These are phyloP conservation scores for Hanseniaspora valbyensis DNA, from an alignment of 805 yeast genomes.

Conservation along the genomic window DNA sequence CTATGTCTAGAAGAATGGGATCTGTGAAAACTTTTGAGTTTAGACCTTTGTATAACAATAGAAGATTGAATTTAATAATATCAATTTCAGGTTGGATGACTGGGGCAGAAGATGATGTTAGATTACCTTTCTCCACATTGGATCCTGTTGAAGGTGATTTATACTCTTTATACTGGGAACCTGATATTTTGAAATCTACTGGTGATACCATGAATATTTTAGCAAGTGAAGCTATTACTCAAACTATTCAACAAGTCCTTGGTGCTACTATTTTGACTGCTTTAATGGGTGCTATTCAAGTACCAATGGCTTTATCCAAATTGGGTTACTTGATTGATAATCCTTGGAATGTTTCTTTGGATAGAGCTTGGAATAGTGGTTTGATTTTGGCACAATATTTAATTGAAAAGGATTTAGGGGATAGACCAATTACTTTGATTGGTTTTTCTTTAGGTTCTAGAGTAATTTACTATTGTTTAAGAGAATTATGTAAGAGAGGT, in stretches of 20 bases:
- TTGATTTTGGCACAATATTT: slow-evolving; percentile 81
- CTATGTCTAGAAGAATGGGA: slow-evolving; percentile 80
- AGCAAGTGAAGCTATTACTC: slow-evolving; percentile 86
- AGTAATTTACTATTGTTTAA: slow-evolving; percentile 76
- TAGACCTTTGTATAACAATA: slow-evolving; percentile 82
- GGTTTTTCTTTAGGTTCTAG: slow-evolving; percentile 94
- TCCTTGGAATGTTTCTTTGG: slow-evolving; percentile 96
- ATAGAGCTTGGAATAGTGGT: slow-evolving; percentile 96
- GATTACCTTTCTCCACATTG: slow-evolving; percentile 90
- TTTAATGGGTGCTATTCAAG: slow-evolving; percentile 82
- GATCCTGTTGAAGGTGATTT: slow-evolving; percentile 98
- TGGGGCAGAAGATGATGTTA: slow-evolving; percentile 86
- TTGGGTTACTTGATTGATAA: slow-evolving; percentile 82
- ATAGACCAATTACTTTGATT: slow-evolving; percentile 79
- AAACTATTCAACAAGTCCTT: slow-evolving; percentile 86
- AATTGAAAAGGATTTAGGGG: slow-evolving; percentile 77
- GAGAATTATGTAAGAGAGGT: slow-evolving; percentile 74
- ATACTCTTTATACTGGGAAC: slow-evolving; percentile 90
- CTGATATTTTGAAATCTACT: slow-evolving; percentile 88
- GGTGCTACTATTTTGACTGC: slow-evolving; percentile 86
- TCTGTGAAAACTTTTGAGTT: slow-evolving; percentile 90
- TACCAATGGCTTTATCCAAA: slow-evolving; percentile 85
- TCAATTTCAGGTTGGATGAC: slow-evolving; percentile 98
- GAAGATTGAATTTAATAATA: slow-evolving; percentile 71
- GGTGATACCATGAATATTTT: slow-evolving; percentile 92